Conservation (phyloP, 768 basidiomycete species). For the Polyporus arcularius region DNA sequence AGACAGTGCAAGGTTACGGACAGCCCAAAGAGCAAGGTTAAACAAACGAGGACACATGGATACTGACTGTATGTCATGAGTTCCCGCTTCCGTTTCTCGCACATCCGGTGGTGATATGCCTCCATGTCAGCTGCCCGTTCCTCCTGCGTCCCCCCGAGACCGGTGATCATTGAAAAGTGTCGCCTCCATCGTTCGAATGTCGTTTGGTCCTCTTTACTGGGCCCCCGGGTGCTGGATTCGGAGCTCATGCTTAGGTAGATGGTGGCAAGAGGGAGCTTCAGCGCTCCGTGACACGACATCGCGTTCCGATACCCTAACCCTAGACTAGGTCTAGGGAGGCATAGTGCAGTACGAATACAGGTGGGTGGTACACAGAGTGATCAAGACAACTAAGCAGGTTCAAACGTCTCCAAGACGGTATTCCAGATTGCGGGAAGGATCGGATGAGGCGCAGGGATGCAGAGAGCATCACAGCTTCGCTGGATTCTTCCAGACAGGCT, state of each 20-base stretch:
- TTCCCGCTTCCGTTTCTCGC: conserved; percentile 54
- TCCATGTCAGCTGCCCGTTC: conserved; percentile 39
- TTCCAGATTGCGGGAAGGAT: too few species aligned
- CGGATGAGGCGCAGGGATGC: not conserved
- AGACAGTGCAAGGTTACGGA: not conserved
- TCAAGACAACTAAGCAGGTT: not conserved
- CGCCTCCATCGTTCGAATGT: conserved; percentile 55
- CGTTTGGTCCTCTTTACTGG: conserved; percentile 17
- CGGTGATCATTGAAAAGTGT: conserved; percentile 49
- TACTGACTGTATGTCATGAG: conserved; percentile 50
- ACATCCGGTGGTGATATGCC: conserved; percentile 42
- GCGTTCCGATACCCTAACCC: not conserved
- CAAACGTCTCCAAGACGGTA: too few species aligned
- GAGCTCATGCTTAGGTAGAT: not conserved
- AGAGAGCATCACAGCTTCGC: conserved; percentile 45
- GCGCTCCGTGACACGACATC: not conserved
- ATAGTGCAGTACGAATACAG: too few species aligned
- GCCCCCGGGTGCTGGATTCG: conserved; percentile 20
- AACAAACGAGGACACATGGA: conserved; percentile 18
- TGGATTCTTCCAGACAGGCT: conserved; percentile 58
- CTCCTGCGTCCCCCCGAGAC: conserved; percentile 48
- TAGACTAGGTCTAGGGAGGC: not conserved
- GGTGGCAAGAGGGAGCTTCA: not conserved
- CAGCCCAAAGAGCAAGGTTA: not conserved
- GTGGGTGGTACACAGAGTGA: not conserved